Evolutionary conservation across 345 rosid genomes (phyloP).

Genomic region (Sisymbrium irio): DNA sequence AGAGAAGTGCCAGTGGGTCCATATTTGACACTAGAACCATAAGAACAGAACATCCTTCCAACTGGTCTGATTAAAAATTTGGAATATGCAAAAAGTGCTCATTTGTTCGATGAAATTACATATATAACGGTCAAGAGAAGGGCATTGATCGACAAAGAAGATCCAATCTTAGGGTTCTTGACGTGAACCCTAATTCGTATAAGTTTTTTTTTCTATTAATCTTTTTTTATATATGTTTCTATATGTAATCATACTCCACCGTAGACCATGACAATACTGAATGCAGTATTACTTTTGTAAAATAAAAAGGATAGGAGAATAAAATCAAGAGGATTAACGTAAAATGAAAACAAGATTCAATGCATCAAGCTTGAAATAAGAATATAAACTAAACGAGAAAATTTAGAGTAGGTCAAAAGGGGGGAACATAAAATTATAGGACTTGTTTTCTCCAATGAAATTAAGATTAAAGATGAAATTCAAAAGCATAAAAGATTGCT

Average conservation of each 20-base stretch:
- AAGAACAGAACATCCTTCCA: background rate
- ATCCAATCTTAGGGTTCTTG: background rate
- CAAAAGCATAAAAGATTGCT: slow-evolving; percentile 36
- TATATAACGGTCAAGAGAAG: background rate
- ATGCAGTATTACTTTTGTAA: background rate
- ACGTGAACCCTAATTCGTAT: background rate
- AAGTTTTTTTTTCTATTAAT: background rate
- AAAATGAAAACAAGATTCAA: slow-evolving; percentile 27
- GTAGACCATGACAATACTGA: background rate
- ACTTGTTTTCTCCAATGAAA: slow-evolving; percentile 32
- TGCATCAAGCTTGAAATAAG: slow-evolving; percentile 12
- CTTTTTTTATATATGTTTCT: background rate
- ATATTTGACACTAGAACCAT: background rate
- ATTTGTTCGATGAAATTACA: background rate
- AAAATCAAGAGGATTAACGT: slow-evolving; percentile 6
- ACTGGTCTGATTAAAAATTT: background rate
- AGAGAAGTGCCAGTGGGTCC: background rate
- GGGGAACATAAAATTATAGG: slow-evolving; percentile 32
- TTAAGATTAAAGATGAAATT: slow-evolving; percentile 23
- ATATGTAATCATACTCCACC: background rate
- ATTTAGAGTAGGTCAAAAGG: slow-evolving; percentile 36
- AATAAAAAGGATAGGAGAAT: background rate
- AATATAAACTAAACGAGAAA: slow-evolving; percentile 27
- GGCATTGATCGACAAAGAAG: background rate
- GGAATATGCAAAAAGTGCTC: background rate